Percentiles rank a stretch among this genome's conserved stretches.
Conservation (phyloP, 495 filamentous ascomycete genomes). For the Lentithecium fluviatile region DNA sequence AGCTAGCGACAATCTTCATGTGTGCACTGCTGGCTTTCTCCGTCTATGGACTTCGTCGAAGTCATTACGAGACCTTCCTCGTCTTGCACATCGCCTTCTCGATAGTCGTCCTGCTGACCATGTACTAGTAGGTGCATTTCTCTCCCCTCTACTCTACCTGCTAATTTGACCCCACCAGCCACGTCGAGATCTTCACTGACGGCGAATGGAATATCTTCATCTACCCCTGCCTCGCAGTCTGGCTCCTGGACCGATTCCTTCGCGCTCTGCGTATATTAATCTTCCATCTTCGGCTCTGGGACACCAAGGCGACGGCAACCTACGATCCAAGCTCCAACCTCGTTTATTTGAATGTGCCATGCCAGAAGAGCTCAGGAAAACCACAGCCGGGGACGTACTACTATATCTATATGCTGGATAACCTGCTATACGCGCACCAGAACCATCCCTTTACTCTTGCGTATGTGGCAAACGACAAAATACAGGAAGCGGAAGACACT, state of each 20-base stretch:
- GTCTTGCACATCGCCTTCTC: constrained; percentile 55
- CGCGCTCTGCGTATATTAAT: constrained; percentile 51
- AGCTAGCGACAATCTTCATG: constrained; percentile 51
- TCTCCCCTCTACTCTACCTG: not conserved
- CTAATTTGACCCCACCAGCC: constrained; percentile 40
- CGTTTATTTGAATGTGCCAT: constrained; percentile 50
- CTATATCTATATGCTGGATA: constrained; percentile 55
- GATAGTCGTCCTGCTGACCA: constrained; percentile 50
- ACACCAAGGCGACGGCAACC: constrained; percentile 39
- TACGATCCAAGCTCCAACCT: constrained; percentile 54
- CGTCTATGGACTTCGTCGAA: constrained; percentile 49
- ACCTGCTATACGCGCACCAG: constrained; percentile 52
- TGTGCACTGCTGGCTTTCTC: constrained; percentile 49
- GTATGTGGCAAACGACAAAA: not conserved
- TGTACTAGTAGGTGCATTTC: constrained; percentile 51
- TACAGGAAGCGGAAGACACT: not conserved
- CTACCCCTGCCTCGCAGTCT: constrained; percentile 53
- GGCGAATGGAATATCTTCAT: constrained; percentile 54
- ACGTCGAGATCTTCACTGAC: constrained; percentile 49
- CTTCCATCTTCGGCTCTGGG: constrained; percentile 48
- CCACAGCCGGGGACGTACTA: constrained; percentile 56
- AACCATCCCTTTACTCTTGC: constrained; percentile 62
- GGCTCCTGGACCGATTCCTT: constrained; percentile 52
- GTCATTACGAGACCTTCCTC: constrained; percentile 56
- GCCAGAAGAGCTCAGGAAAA: constrained; percentile 37